Percentiles rank a stretch among this genome's conserved stretches.
These are phyloP conservation scores for Pseudogymnoascus sp. DNA, from an alignment of 2,329 filamentous ascomycete genomes.

Conservation along the genomic window DNA sequence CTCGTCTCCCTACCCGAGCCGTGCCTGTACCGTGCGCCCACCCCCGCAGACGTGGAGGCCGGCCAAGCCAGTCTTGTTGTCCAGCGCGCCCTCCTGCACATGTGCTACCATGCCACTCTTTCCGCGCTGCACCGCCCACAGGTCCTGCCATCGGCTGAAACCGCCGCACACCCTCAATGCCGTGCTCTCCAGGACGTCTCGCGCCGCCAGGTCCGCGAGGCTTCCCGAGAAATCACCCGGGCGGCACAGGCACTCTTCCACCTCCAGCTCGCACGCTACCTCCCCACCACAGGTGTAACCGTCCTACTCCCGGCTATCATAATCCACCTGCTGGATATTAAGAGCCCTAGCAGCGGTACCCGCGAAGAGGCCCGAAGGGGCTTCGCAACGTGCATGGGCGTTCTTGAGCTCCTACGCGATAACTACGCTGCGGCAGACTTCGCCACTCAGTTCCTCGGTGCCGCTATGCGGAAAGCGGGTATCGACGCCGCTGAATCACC, in stretches of 20 bases:
- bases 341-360: constrained; percentile 64
- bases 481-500: constrained; percentile 37
- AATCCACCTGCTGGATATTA: constrained; percentile 88
- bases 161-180: constrained; percentile 38
- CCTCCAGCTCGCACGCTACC: constrained; percentile 64
- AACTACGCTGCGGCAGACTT: constrained; percentile 94
- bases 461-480: constrained; percentile 77
- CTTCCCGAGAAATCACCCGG: constrained; percentile 75
- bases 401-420: constrained; percentile 79
- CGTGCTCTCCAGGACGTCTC: constrained; percentile 75
- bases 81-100: constrained; percentile 80
- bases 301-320: constrained; percentile 89
- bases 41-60: constrained; percentile 45
- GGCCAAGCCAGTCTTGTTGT: constrained; percentile 54
- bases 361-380: constrained; percentile 67
- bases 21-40: constrained; percentile 58
- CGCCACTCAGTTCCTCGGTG: constrained; percentile 89
- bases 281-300: constrained; percentile 85
- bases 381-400: constrained; percentile 87
- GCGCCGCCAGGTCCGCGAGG: constrained; percentile 71
- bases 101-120: constrained; percentile 87
- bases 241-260: constrained; percentile 72
- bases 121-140: constrained; percentile 88
- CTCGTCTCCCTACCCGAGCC: constrained; percentile 60
- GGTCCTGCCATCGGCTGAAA: constrained; percentile 67